A percentile compares a stretch with the other conserved stretches of the same genome.
phyloP scores from a whole-genome alignment of 768 basidiomycete genomes.

The Mrakia gelida region DNA sequence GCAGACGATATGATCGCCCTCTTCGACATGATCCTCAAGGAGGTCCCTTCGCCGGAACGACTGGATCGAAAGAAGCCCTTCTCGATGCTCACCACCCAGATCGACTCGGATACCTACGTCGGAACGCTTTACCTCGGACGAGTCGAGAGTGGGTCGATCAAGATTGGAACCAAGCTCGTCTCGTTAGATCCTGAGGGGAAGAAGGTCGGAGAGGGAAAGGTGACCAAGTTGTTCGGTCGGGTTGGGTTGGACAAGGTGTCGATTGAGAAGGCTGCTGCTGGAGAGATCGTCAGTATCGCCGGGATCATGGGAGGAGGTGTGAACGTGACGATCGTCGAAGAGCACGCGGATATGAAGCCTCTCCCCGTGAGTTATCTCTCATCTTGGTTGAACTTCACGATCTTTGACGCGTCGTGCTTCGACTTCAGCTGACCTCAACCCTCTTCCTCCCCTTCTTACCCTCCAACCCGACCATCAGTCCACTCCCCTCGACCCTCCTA shows the following conservation, averaged over 20 bases:
- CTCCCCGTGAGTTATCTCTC: conserved; percentile 13
- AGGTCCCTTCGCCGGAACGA: conserved; percentile 28
- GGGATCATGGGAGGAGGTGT: conserved; percentile 26
- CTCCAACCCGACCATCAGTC: not conserved
- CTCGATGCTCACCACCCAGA: conserved; percentile 33
- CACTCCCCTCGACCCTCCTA: conserved; percentile 33
- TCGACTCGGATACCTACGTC: conserved; percentile 31
- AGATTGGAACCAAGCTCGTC: conserved; percentile 26
- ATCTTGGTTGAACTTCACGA: not conserved
- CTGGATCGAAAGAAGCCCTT: conserved; percentile 30
- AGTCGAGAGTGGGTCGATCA: conserved; percentile 27
- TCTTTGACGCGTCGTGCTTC: not conserved
- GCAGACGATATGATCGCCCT: conserved; percentile 28
- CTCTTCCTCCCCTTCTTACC: not conserved
- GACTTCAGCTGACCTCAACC: too few relatives aligned
- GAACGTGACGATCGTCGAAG: conserved; percentile 26
- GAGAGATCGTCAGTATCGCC: conserved; percentile 32
- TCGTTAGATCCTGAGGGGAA: conserved; percentile 27
- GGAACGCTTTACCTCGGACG: conserved; percentile 31
- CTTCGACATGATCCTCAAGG: conserved; percentile 32
- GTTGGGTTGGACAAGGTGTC: conserved; percentile 28
- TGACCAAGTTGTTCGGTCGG: conserved; percentile 31
- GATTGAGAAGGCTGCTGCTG: conserved; percentile 30
- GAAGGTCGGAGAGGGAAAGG: conserved; percentile 31
- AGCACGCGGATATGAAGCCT: conserved; percentile 19